phyloP scores from a whole-genome alignment of 805 yeast genomes.

The Monosporozyma unispora region DNA sequence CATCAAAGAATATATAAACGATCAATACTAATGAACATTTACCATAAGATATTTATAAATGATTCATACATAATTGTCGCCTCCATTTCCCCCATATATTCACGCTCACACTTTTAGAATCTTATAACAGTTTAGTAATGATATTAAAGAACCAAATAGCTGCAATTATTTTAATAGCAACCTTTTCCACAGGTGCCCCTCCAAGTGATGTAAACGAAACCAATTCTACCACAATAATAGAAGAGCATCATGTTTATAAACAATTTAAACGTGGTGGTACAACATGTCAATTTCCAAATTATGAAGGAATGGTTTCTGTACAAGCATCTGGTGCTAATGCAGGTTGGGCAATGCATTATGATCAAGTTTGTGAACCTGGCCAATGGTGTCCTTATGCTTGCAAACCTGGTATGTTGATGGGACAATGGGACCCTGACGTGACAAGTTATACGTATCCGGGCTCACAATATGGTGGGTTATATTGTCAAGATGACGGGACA shows the following conservation, averaged over 20 bases:
- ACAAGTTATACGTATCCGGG: conserved; percentile 69
- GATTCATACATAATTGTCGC: no score
- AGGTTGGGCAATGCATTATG: conserved; percentile 85
- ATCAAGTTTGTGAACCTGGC: conserved; percentile 66
- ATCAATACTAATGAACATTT: no score
- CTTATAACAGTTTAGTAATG: no score
- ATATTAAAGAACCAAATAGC: no score
- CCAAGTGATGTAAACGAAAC: no score
- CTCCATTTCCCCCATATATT: no score
- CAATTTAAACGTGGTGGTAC: conserved; percentile 2
- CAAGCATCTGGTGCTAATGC: conserved; percentile 49
- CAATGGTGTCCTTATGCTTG: conserved; percentile 87
- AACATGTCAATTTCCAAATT: conserved; percentile 57
- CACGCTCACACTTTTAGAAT: no score
- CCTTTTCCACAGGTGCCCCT: no score
- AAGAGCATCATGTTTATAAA: conserved; percentile 1
- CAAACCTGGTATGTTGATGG: conserved; percentile 77
- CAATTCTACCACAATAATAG: no score
- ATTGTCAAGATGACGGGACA: conserved; percentile 64
- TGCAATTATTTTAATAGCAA: no score
- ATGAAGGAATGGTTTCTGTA: conserved; percentile 61
- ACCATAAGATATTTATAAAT: no score
- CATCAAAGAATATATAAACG: no score
- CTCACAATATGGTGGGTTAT: conserved; percentile 75
- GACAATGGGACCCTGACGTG: conserved; percentile 77